phyloP scores from a whole-genome alignment of 441 rosid species.

The Erodium trifolium region DNA sequence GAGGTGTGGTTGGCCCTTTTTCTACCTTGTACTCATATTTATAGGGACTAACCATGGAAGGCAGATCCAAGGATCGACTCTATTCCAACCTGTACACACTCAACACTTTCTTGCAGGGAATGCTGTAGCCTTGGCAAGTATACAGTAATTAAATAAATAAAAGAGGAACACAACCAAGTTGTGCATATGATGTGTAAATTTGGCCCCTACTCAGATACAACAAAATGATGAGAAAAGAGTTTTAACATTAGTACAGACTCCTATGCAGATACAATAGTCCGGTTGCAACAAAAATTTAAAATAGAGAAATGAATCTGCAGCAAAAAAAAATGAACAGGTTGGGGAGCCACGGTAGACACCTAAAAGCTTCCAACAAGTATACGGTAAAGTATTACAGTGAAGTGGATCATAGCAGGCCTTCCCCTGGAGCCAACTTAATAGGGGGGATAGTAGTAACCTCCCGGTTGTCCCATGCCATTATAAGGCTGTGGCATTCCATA shows the following conservation, averaged over 20 bases:
- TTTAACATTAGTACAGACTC: background rate
- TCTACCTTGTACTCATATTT: background rate
- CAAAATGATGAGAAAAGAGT: background rate
- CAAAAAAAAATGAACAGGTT: background rate
- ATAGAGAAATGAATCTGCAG: background rate
- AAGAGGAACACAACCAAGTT: background rate
- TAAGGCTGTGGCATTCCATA: too few relatives aligned
- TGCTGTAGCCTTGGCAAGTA: background rate
- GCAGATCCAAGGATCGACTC: background rate
- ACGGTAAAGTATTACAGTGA: constrained; percentile 2
- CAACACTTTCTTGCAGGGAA: background rate
- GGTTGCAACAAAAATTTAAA: background rate
- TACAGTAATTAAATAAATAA: background rate
- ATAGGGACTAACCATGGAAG: background rate
- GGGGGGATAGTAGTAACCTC: constrained; percentile 34
- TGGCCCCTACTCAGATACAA: background rate
- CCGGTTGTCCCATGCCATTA: constrained; percentile 37
- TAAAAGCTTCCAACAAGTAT: constrained; percentile 7
- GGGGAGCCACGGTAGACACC: background rate
- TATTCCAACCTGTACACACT: background rate
- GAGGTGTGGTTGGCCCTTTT: background rate
- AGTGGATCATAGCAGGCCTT: constrained; percentile 4
- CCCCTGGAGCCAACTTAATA: constrained; percentile 14
- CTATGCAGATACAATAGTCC: constrained; percentile 1
- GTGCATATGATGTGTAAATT: background rate